Evolutionary conservation across 108 stramenopile species (phyloP).

Genomic region (Bacterosira constricta): DNA sequence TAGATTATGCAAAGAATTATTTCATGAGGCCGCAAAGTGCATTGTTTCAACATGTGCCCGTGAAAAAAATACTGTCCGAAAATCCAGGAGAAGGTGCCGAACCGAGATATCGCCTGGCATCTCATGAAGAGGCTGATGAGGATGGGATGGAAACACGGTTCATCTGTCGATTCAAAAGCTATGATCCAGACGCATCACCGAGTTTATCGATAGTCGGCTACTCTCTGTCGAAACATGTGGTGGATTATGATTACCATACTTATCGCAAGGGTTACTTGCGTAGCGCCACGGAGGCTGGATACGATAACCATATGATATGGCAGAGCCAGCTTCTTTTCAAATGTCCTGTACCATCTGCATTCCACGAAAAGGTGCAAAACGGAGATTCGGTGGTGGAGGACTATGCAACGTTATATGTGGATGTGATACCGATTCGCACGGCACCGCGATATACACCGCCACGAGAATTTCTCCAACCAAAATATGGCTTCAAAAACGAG

Average conservation of each 20-base stretch:
- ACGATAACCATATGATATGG: conserved; percentile 76
- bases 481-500: conserved; percentile 31
- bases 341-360: conserved; percentile 75
- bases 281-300: conserved; percentile 67
- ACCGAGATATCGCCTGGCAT: conserved; percentile 69
- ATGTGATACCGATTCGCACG: conserved; percentile 85
- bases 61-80: conserved; percentile 46
- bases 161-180: conserved; percentile 85
- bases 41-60: conserved; percentile 86
- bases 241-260: conserved; percentile 84
- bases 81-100: conserved; percentile 13
- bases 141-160: conserved; percentile 84
- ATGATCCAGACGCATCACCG: conserved; percentile 17
- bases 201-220: conserved; percentile 58
- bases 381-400: conserved; percentile 71
- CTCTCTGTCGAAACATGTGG: conserved; percentile 66
- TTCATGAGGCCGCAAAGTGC: conserved; percentile 74
- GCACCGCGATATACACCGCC: conserved; percentile 79
- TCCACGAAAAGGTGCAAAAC: conserved; percentile 49
- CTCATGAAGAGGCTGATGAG: conserved; percentile 81
- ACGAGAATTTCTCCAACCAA: conserved; percentile 64
- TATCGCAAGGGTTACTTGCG: conserved; percentile 58
- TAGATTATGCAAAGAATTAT: conserved; percentile 48
- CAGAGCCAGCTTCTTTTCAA: conserved; percentile 78
- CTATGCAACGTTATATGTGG: conserved; percentile 79